A percentile compares a stretch with the other conserved stretches of the same genome.
phyloP scores from a whole-genome alignment of 1,284 basidiomycete genomes.

The Trametes versicolor region DNA sequence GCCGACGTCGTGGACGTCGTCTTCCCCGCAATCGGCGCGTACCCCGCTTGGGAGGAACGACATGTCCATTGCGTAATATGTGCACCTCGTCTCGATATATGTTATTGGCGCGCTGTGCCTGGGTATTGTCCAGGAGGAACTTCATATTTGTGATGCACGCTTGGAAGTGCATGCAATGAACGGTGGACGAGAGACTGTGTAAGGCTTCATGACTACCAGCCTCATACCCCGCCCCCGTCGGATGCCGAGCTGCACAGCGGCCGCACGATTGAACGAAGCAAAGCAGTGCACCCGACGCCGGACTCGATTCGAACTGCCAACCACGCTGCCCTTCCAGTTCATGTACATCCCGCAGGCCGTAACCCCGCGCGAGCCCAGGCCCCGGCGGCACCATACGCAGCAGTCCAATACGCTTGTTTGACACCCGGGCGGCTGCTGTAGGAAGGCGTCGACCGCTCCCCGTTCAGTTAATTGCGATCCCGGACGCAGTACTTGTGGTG shows the following conservation, averaged over 20 bases:
- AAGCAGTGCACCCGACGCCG: background rate
- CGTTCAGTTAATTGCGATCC: background rate
- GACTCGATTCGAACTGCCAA: background rate
- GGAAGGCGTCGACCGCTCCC: background rate
- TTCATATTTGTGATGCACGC: too few relatives aligned
- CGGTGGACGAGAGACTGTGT: too few relatives aligned
- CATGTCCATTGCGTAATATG: too few relatives aligned
- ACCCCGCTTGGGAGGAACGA: background rate
- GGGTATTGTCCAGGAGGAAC: too few relatives aligned
- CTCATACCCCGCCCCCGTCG: background rate
- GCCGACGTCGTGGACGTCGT: slow-evolving; percentile 1
- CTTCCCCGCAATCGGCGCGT: background rate
- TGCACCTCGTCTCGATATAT: too few relatives aligned
- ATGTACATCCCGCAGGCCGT: background rate
- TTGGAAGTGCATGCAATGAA: too few relatives aligned
- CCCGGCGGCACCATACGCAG: background rate
- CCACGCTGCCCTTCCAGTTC: background rate
- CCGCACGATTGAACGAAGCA: background rate
- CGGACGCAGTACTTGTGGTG: background rate
- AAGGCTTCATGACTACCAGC: background rate
- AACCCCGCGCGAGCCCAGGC: background rate
- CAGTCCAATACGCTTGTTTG: slow-evolving; percentile 11
- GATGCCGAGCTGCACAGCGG: background rate
- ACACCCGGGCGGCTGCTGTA: background rate
- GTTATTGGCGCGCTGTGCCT: too few relatives aligned